phyloP scores from a whole-genome alignment of 2,329 filamentous ascomycete species.

The Endoconidiophora laricicola region DNA sequence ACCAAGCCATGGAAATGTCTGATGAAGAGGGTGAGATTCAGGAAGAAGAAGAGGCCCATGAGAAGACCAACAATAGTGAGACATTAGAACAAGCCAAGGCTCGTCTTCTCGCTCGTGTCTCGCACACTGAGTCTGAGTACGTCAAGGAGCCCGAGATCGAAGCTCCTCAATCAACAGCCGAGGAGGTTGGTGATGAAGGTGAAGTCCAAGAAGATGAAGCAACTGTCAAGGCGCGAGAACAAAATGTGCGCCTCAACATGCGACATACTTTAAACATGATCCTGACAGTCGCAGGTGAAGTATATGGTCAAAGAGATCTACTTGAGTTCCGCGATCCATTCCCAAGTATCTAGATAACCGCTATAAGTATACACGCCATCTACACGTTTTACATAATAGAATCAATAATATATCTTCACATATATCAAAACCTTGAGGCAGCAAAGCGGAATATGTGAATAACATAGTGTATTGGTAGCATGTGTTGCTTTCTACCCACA shows the following conservation, averaged over 20 bases:
- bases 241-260: slow-evolving; percentile 31
- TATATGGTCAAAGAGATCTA: slow-evolving; percentile 78
- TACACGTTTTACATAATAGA: background rate
- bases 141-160: slow-evolving; percentile 21
- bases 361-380: background rate
- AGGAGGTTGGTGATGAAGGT: slow-evolving; percentile 16
- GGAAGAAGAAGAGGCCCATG: slow-evolving; percentile 15
- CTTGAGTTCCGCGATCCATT: slow-evolving; percentile 56
- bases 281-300: slow-evolving; percentile 69
- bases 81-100: slow-evolving; percentile 32
- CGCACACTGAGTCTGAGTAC: slow-evolving; percentile 14
- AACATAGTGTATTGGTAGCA: no score
- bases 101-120: slow-evolving; percentile 30
- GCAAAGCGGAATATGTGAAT: background rate
- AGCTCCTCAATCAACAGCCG: slow-evolving; percentile 7
- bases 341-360: slow-evolving; percentile 23
- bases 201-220: slow-evolving; percentile 16
- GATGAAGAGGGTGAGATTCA: slow-evolving; percentile 23
- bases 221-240: slow-evolving; percentile 17
- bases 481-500: no score
- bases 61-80: background rate
- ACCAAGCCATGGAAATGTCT: slow-evolving; percentile 28
- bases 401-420: no score
- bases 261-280: slow-evolving; percentile 82
- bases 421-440: background rate